phyloP scores from a whole-genome alignment of 108 stramenopile species.

The Cyclostephanos tholiformis region DNA sequence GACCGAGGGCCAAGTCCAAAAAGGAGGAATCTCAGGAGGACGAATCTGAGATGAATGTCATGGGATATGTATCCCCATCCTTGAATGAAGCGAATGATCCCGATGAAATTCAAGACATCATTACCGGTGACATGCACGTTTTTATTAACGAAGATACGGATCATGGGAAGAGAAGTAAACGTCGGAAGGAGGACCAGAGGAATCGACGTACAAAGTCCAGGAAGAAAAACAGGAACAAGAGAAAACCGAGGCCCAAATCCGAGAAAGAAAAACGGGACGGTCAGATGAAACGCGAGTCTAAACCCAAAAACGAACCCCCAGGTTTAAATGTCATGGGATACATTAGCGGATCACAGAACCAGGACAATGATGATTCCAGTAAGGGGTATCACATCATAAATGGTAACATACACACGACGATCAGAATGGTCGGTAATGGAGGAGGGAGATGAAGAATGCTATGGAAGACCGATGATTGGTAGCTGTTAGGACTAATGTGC shows the following conservation, averaged over 20 bases:
- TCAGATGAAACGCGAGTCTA: neutral
- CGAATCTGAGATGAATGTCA: neutral
- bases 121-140: neutral
- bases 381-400: slow-evolving; percentile 5
- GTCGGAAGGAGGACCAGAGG: neutral
- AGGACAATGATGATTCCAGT: neutral
- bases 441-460: no score
- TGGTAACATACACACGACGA: neutral
- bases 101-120: neutral
- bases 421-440: neutral
- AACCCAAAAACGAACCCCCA: neutral
- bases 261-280: neutral
- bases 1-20: neutral
- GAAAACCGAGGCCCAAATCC: neutral
- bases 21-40: neutral
- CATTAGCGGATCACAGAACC: neutral
- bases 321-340: slow-evolving; percentile 2
- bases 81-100: neutral
- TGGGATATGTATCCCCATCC: neutral
- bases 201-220: neutral
- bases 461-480: no score
- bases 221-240: neutral
- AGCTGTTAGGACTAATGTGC: no score
- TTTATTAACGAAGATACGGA: neutral
- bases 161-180: neutral